These are phyloP conservation scores for Monocercomonoides exilis DNA, from an alignment of 78 protist genomes.

Conservation along the genomic window DNA sequence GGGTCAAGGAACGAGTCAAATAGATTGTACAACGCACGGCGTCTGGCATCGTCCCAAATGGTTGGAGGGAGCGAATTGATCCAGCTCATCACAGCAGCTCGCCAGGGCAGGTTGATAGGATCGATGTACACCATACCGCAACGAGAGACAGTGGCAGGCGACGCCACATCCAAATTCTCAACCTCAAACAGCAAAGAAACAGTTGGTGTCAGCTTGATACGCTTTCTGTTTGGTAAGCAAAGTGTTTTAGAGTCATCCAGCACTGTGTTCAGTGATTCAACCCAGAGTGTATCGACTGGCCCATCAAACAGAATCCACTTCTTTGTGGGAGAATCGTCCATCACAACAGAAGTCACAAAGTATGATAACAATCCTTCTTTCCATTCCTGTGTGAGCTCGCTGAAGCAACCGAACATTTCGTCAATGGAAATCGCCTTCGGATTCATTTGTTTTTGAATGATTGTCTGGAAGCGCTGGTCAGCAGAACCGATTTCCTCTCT, in stretches of 20 bases:
- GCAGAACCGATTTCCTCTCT: not conserved
- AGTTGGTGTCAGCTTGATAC: conserved; percentile 61
- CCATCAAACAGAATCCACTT: conserved; percentile 76
- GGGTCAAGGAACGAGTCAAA: conserved; percentile 7
- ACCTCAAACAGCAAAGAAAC: conserved; percentile 66
- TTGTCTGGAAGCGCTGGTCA: not conserved
- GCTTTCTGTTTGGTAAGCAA: conserved; percentile 69
- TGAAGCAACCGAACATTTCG: conserved; percentile 65
- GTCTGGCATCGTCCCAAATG: not conserved
- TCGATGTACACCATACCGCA: conserved; percentile 80
- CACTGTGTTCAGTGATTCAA: conserved; percentile 71
- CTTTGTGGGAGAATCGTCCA: conserved; percentile 29
- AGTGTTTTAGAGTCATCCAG: conserved; percentile 74
- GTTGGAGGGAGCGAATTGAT: not conserved
- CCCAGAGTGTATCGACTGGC: conserved; percentile 80
- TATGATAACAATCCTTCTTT: conserved; percentile 54
- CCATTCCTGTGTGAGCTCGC: conserved; percentile 65
- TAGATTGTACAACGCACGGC: not conserved
- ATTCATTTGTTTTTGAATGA: conserved; percentile 44
- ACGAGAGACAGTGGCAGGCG: conserved; percentile 81
- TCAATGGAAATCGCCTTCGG: conserved; percentile 70
- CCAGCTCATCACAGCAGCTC: conserved; percentile 43
- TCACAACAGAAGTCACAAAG: conserved; percentile 39
- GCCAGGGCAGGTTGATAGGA: conserved; percentile 49
- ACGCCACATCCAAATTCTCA: conserved; percentile 71